Conservation (phyloP, 495 filamentous ascomycete species). For the Podospora appendiculata region DNA sequence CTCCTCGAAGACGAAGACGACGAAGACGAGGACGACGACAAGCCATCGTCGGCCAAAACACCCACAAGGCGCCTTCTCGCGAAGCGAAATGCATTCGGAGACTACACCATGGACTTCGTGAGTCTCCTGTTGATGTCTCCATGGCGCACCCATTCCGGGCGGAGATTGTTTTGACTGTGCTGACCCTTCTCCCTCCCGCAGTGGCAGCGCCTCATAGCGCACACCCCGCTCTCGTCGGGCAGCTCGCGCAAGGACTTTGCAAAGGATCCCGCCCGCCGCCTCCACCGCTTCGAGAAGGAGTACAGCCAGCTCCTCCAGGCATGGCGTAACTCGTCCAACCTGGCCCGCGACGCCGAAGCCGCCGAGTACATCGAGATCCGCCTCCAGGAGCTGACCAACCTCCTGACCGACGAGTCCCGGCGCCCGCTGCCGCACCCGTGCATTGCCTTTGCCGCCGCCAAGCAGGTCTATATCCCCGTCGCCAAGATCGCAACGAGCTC, state of each 20-base stretch:
- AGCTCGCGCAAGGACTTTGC: constrained; percentile 51
- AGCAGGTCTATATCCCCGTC: constrained; percentile 79
- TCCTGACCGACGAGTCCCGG: constrained; percentile 83
- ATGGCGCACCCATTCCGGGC: background rate
- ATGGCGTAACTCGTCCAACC: constrained; percentile 62
- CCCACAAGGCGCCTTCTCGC: constrained; percentile 1
- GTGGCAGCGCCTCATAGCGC: constrained; percentile 88
- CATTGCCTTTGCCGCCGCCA: constrained; percentile 70
- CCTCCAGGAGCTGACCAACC: constrained; percentile 59
- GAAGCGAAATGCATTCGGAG: constrained; percentile 24
- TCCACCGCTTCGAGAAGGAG: constrained; percentile 81
- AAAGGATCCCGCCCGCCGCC: constrained; percentile 75
- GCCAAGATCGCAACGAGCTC: constrained; percentile 76
- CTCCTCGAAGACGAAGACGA: too few species aligned
- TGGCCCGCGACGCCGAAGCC: constrained; percentile 44
- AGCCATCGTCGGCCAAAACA: background rate
- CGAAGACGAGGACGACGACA: background rate
- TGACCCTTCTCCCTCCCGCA: constrained; percentile 20
- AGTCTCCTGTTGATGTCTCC: constrained; percentile 3
- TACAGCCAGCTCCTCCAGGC: constrained; percentile 81
- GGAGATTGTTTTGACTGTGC: background rate
- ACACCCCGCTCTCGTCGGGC: constrained; percentile 55
- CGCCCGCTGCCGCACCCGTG: constrained; percentile 83
- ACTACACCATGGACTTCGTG: constrained; percentile 35
- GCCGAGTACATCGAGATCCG: constrained; percentile 45